Percentiles rank a stretch among this genome's conserved stretches.
Evolutionary conservation across 306 rosid species (phyloP).

Genomic region (Inga oerstediana): DNA sequence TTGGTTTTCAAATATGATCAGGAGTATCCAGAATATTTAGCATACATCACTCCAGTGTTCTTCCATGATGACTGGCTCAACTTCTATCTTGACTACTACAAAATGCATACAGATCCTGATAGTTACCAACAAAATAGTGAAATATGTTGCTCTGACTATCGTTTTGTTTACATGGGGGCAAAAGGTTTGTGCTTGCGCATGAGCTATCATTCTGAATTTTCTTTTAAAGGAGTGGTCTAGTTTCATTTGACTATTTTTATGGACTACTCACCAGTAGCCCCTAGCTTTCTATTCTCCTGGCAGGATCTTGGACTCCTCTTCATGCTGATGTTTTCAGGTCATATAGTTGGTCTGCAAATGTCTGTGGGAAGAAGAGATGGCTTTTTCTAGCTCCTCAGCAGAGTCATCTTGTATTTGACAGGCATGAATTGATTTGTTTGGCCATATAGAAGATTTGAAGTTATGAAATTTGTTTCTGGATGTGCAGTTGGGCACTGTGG

Average conservation of each 20-base stretch:
- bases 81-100: conserved; percentile 77
- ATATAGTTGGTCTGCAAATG: conserved; percentile 94
- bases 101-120: conserved; percentile 63
- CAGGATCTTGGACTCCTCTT: conserved; percentile 98
- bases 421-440: conserved; percentile 50
- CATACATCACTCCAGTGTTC: conserved; percentile 73
- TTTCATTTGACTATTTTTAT: not conserved
- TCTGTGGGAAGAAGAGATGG: conserved; percentile 93
- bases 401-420: conserved; percentile 78
- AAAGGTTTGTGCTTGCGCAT: conserved; percentile 58
- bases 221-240: conserved; percentile 23
- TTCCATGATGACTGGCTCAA: conserved; percentile 98
- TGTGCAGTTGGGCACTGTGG: conserved; percentile 1
- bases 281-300: conserved; percentile 38
- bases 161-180: conserved; percentile 89
- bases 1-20: conserved; percentile 40
- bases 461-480: not conserved
- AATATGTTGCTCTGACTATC: conserved; percentile 92
- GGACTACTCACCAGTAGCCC: conserved; percentile 26
- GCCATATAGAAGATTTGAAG: conserved; percentile 11
- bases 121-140: conserved; percentile 56
- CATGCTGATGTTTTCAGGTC: conserved; percentile 98
- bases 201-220: conserved; percentile 12
- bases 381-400: conserved; percentile 85
- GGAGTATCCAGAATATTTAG: conserved; percentile 85